These are phyloP conservation scores for Agrostemma githago DNA, from an alignment of 148 eudicot genomes.

Conservation along the genomic window DNA sequence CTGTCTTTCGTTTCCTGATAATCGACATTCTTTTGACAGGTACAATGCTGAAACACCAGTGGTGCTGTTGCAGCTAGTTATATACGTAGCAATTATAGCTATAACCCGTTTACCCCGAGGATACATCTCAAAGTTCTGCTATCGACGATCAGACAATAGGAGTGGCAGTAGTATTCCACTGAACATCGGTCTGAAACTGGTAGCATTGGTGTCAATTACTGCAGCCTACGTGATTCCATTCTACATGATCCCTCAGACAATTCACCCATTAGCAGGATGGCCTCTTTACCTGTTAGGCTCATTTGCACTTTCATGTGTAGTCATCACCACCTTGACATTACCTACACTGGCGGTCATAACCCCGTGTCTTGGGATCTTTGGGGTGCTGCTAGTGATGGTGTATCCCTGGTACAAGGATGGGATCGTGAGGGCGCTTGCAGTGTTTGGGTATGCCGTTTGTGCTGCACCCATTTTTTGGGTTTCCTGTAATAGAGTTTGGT, in stretches of 20 bases:
- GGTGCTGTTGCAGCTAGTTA: conserved; percentile 46
- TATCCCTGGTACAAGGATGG: conserved; percentile 76
- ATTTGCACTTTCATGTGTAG: conserved; percentile 50
- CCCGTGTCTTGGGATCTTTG: conserved; percentile 66
- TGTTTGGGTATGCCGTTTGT: conserved; percentile 64
- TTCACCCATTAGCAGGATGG: conserved; percentile 92
- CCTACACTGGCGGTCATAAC: conserved; percentile 57
- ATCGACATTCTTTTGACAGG: conserved; percentile 34
- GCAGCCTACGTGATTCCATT: conserved; percentile 65
- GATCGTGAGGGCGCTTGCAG: conserved; percentile 54
- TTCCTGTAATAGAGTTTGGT: conserved; percentile 39
- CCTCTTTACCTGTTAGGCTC: conserved; percentile 67
- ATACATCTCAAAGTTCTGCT: conserved; percentile 66
- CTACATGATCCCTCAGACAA: conserved; percentile 64
- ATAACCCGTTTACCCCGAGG: conserved; percentile 73
- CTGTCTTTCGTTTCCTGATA: not conserved
- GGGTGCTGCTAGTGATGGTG: conserved; percentile 73
- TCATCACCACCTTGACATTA: conserved; percentile 54
- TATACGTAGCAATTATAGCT: conserved; percentile 66
- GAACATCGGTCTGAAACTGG: conserved; percentile 48
- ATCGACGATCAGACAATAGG: conserved; percentile 63
- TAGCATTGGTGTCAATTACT: conserved; percentile 55
- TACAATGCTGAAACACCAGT: conserved; percentile 70
- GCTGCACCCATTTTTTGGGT: conserved; percentile 58
- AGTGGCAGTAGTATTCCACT: conserved; percentile 39